A percentile compares a stretch with the other conserved stretches of the same genome.
Evolutionary conservation across 768 basidiomycete species (phyloP).

Genomic region (Polyporus arcularius): DNA sequence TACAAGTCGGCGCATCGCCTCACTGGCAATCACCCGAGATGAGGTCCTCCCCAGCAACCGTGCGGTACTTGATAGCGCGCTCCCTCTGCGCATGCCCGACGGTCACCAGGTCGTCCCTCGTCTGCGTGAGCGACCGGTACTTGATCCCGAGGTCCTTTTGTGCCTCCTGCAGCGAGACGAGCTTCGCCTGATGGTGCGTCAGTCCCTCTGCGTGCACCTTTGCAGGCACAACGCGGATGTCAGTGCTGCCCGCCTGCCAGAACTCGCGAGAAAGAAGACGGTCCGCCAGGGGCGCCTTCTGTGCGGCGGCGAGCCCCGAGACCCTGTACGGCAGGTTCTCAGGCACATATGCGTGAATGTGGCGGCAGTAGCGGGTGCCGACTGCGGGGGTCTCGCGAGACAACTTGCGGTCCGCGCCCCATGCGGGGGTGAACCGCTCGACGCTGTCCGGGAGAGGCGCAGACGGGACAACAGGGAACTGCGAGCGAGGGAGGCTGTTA

Average conservation of each 20-base stretch:
- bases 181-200: slow-evolving; percentile 17
- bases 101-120: slow-evolving; percentile 12
- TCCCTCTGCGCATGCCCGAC: slow-evolving; percentile 16
- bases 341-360: slow-evolving; percentile 21
- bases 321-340: slow-evolving; percentile 20
- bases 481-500: not conserved
- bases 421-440: slow-evolving; percentile 1
- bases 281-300: slow-evolving; percentile 11
- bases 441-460: slow-evolving; percentile 3
- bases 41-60: not conserved
- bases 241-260: slow-evolving; percentile 6
- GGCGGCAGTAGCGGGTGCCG: slow-evolving; percentile 24
- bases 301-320: slow-evolving; percentile 14
- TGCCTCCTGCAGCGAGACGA: slow-evolving; percentile 19
- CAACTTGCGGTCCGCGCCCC: not conserved
- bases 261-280: slow-evolving; percentile 5
- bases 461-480: slow-evolving; percentile 13
- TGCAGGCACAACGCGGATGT: slow-evolving; percentile 1
- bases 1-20: not conserved
- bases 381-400: slow-evolving; percentile 5
- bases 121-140: slow-evolving; percentile 21
- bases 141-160: slow-evolving; percentile 17
- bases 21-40: not conserved
- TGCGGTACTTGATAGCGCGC: slow-evolving; percentile 16
- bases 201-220: slow-evolving; percentile 16